Conservation (phyloP, 139 green algal genomes). For the Zygnema cylindricum region DNA sequence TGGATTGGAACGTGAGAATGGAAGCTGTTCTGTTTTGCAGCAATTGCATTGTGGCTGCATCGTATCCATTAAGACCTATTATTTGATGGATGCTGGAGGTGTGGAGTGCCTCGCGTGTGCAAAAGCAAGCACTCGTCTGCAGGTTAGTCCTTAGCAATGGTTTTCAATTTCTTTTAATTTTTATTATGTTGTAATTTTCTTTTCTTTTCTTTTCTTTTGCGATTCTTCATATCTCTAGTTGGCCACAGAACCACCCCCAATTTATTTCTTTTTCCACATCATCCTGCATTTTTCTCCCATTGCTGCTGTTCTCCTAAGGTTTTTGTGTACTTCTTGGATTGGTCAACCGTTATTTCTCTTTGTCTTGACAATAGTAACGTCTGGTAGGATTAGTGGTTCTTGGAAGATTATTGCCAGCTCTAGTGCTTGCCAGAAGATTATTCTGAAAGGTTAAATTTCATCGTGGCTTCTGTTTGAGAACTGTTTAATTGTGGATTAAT, state of each 20-base stretch:
- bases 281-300: not conserved
- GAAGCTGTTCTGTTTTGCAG: not conserved
- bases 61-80: not conserved
- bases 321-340: no score
- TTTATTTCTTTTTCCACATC: not conserved
- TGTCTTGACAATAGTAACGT: no score
- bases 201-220: not conserved
- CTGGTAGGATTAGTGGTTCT: no score
- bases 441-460: no score
- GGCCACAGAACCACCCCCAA: not conserved
- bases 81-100: not conserved
- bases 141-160: no score
- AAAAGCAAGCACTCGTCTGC: not conserved
- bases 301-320: not conserved
- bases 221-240: not conserved
- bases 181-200: not conserved
- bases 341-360: no score
- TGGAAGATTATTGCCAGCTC: no score
- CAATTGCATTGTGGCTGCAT: conserved; percentile 15
- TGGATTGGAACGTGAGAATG: not conserved
- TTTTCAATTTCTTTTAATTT: no score
- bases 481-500: no score
- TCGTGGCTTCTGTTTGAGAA: no score
- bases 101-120: not conserved
- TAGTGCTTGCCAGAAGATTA: no score